Base-by-base conservation (phyloP, 352 stramenopile genomes). In the Halophytophthora polymorphica region DNA sequence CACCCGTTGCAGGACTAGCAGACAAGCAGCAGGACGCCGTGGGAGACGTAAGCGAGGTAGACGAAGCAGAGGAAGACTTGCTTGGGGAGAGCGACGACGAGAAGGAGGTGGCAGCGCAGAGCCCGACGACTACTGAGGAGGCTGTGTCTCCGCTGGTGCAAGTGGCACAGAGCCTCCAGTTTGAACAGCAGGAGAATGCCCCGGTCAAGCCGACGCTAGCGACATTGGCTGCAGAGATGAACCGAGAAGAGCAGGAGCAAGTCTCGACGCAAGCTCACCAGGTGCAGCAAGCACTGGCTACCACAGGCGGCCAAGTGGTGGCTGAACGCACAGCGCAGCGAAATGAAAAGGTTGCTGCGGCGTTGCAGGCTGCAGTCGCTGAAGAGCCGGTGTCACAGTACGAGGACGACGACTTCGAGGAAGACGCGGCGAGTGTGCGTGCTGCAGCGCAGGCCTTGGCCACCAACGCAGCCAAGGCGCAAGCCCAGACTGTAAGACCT, bases 361-460 rank as follows among this genome's bases (percentile, higher is more conserved):
- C 46, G 7, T 55, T 90, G 2, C 60, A 69, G 15, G 45, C 71
- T 45, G 67, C 64, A 0, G 55, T 66, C 13, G 45, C 44, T n/a
- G n/a, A n/a, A 11, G 71, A 90, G 31, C 64, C 81, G n/a, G 58
- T 65, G 31, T 56, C 72, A 10, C 73, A 75, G 31, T 61, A 79
- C 25, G 59, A 74, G 33, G 71, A 74, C 34, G 61, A 77, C 17
- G 61, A 70, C 7, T 86, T 90, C 37, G 75, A 84, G 40, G 56
- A 71, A 17, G 70, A 86, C 3, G 56, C 58, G 41, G 59, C 51
- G 22, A 60, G 52, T 56, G 45, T 61, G n/a, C 21, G 35, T 56
- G 43, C 21, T 53, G 49, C 54, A 21, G 58, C 25, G 60, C 58
- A 39, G 61, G 61, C 19, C 23, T 47, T 68, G 7, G 51, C 61